Evolutionary conservation across 2,329 filamentous ascomycete species (phyloP).

Genomic region (Alternaria tenuissima): DNA sequence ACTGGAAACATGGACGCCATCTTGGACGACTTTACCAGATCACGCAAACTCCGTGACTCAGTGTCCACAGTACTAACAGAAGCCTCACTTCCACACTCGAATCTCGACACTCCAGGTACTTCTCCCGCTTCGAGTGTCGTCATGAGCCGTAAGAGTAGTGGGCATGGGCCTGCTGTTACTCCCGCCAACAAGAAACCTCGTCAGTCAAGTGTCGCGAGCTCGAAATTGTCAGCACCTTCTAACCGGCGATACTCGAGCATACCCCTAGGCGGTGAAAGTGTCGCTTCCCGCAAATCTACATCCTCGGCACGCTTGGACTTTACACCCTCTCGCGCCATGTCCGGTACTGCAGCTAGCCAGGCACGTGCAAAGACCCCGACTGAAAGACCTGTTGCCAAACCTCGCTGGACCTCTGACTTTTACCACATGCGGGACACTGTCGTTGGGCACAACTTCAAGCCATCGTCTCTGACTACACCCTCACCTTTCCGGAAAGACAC

Average conservation of each 20-base stretch:
- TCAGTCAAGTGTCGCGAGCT: constrained; percentile 55
- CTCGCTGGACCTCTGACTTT: constrained; percentile 50
- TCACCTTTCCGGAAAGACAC: constrained; percentile 41
- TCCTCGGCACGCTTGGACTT: constrained; percentile 27
- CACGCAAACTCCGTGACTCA: constrained; percentile 85
- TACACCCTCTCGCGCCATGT: constrained; percentile 36
- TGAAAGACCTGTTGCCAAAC: constrained; percentile 41
- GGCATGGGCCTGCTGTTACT: constrained; percentile 54
- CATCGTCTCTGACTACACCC: constrained; percentile 44
- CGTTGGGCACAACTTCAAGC: constrained; percentile 52
- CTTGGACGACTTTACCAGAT: constrained; percentile 73
- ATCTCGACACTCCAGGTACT: constrained; percentile 66
- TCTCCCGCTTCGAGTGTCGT: constrained; percentile 74
- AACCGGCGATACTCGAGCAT: constrained; percentile 60
- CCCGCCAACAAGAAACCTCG: constrained; percentile 58
- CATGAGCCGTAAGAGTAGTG: constrained; percentile 61
- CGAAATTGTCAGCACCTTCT: constrained; percentile 51
- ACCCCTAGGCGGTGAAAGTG: constrained; percentile 43
- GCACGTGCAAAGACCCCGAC: constrained; percentile 38
- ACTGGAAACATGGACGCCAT: constrained; percentile 79
- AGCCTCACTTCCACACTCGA: constrained; percentile 73
- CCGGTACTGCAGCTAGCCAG: constrained; percentile 35
- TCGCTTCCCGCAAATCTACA: constrained; percentile 32
- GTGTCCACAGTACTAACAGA: constrained; percentile 91
- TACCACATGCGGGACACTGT: constrained; percentile 50